A percentile compares a stretch with the other conserved stretches of the same genome.
These are phyloP conservation scores for Thymus mandschuricus DNA, from an alignment of 257 asterid genomes.

Conservation along the genomic window DNA sequence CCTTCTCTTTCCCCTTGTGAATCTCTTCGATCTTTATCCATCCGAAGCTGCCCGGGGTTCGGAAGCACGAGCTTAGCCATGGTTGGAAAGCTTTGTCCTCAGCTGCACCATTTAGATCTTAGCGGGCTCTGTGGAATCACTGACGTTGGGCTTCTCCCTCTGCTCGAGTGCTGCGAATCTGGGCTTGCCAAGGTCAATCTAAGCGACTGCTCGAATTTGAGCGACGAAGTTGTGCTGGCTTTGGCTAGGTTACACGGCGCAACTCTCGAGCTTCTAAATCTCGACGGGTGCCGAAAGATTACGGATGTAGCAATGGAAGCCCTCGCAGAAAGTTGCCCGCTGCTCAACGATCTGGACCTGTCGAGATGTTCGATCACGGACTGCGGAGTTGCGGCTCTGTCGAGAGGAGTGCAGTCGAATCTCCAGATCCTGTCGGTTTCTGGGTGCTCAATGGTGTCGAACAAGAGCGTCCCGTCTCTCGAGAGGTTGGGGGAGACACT, in stretches of 20 bases:
- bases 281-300: slow-evolving; percentile 75
- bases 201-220: slow-evolving; percentile 63
- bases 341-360: slow-evolving; percentile 77
- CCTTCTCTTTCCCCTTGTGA: slow-evolving; percentile 62
- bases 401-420: slow-evolving; percentile 57
- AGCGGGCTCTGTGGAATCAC: slow-evolving; percentile 77
- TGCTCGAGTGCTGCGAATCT: slow-evolving; percentile 57
- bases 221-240: slow-evolving; percentile 54
- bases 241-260: slow-evolving; percentile 63
- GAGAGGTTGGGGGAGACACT: slow-evolving; percentile 62
- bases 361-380: slow-evolving; percentile 76
- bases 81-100: slow-evolving; percentile 83
- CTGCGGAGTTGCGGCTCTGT: slow-evolving; percentile 62
- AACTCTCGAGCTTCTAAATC: slow-evolving; percentile 68
- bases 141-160: slow-evolving; percentile 72
- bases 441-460: slow-evolving; percentile 72
- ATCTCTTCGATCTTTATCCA: slow-evolving; percentile 75
- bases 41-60: slow-evolving; percentile 79
- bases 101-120: slow-evolving; percentile 75
- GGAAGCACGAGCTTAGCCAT: slow-evolving; percentile 71
- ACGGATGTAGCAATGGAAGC: slow-evolving; percentile 68
- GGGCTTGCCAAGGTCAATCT: slow-evolving; percentile 77
- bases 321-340: slow-evolving; percentile 58
- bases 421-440: slow-evolving; percentile 77
- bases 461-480: slow-evolving; percentile 63